phyloP scores from a whole-genome alignment of 2,329 filamentous ascomycete species.

The Talaromyces albobiverticillius region DNA sequence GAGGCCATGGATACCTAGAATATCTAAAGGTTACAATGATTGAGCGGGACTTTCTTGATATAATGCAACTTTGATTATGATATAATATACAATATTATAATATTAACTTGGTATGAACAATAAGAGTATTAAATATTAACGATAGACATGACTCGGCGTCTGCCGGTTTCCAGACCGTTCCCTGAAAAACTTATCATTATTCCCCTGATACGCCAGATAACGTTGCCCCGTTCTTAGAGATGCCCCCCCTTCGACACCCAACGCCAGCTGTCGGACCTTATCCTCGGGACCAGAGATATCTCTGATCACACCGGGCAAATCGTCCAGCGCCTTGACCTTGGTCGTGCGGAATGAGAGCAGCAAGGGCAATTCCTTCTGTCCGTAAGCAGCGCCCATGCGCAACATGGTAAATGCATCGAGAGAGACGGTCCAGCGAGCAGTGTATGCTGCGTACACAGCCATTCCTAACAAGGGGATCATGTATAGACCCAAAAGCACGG shows the following conservation, averaged over 20 bases:
- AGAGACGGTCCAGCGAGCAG: constrained; percentile 5
- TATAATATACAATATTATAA: too few species aligned
- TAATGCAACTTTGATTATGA: too few species aligned
- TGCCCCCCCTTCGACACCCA: constrained; percentile 5
- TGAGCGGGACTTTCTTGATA: too few species aligned
- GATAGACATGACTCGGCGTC: too few species aligned
- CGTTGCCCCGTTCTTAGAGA: background rate
- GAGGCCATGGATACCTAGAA: too few species aligned
- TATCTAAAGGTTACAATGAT: too few species aligned
- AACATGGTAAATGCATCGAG: constrained; percentile 12
- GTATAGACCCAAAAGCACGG: constrained; percentile 6
- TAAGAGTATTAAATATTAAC: too few species aligned
- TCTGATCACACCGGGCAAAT: constrained; percentile 9
- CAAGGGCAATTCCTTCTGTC: constrained; percentile 8
- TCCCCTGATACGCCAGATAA: constrained; percentile 12
- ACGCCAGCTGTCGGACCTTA: constrained; percentile 6
- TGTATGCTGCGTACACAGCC: constrained; percentile 6
- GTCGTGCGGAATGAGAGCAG: constrained; percentile 1
- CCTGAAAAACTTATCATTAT: constrained; percentile 5
- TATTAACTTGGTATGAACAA: too few species aligned
- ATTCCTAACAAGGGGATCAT: constrained; percentile 9
- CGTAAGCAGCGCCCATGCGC: constrained; percentile 11
- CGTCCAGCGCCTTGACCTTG: background rate
- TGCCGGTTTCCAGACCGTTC: too few species aligned
- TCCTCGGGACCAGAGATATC: constrained; percentile 12